Base-by-base conservation (phyloP, 2,329 filamentous ascomycete species). In the Nigrograna mackinnonii region DNA sequence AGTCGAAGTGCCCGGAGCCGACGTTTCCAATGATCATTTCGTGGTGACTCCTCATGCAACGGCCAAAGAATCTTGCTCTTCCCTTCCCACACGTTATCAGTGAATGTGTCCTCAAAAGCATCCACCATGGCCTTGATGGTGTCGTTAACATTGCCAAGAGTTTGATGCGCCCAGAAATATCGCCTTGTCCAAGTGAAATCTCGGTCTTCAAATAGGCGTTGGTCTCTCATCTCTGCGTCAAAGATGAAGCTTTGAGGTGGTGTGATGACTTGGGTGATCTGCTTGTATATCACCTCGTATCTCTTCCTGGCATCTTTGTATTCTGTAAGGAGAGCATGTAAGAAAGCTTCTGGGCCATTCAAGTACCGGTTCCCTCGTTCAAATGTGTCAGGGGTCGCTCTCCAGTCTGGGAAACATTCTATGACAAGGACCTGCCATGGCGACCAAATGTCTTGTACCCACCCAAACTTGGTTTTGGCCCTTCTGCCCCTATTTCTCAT, bases 141-240 rank as follows among this genome's bases (percentile, higher is more conserved):
- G 36, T 80, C 78, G 52, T 82, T 83, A 52, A 84, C 77, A 22
- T 80, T 77, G 24, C 78, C 79, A 11, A 22, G 14, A 24, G 80
- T 80, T 61, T 83, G 81, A 53, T 78, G 82, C 1, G 79, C 80
- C 76, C 80, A 84, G 55, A 84, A 84, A 54, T 84, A 84, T 13
- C 80, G 74, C 1, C 79, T 71, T 13, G 79, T 82, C 65, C 80
- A 83, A 1, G 80, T 84, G 53, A 82, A 84, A 41, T 79, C 65
- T 39, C 74, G 71, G 54, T 84, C 81, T 58, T 85, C 81, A 50
- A 84, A 84, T 1, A 84, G 70, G 0, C 83, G 71, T 49, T 77
- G 76, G 61, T 82, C 80, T 11, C 82, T 72, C 4, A 83, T 63
- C 16, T 73, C 69, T 28, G 71, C 69, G 46, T 83, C 71, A 52